Evolutionary conservation across 148 eudicot genomes (phyloP).

Genomic region (Silene conica): DNA sequence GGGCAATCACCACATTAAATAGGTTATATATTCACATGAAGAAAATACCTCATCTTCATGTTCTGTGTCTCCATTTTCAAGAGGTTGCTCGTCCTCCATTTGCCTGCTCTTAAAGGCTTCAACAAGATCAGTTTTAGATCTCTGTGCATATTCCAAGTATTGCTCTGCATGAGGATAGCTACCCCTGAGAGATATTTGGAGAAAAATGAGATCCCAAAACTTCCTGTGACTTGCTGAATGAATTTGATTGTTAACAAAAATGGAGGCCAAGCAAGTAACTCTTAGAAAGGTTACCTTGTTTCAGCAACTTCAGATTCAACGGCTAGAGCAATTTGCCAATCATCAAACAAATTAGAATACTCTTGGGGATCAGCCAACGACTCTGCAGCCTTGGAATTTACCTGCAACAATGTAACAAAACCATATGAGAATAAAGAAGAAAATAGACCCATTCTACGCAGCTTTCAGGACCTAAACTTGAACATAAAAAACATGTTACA

Average conservation of each 20-base stretch:
- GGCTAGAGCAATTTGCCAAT: conserved; percentile 92
- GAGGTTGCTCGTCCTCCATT: conserved; percentile 64
- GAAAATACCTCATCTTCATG: conserved; percentile 82
- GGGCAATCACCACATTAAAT: background rate
- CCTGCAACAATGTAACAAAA: conserved; percentile 32
- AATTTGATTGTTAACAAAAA: background rate
- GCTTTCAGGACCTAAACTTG: background rate
- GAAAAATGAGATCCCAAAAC: conserved; percentile 3
- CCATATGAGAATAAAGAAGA: conserved; percentile 4
- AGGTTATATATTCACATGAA: background rate
- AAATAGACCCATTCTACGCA: background rate
- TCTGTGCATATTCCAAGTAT: conserved; percentile 62
- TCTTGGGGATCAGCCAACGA: conserved; percentile 95
- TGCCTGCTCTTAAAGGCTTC: conserved; percentile 86
- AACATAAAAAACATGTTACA: background rate
- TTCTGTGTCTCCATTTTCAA: conserved; percentile 72
- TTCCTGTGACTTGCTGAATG: background rate
- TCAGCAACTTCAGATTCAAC: conserved; percentile 85
- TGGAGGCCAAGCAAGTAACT: background rate
- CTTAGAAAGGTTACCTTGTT: conserved; percentile 45
- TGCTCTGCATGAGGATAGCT: conserved; percentile 79
- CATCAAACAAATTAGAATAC: conserved; percentile 89
- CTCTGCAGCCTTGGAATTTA: conserved; percentile 93
- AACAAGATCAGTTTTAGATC: conserved; percentile 71
- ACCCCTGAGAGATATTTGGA: conserved; percentile 46